These are phyloP conservation scores for Candida multigemmis DNA, from an alignment of 805 yeast species.

Conservation along the genomic window DNA sequence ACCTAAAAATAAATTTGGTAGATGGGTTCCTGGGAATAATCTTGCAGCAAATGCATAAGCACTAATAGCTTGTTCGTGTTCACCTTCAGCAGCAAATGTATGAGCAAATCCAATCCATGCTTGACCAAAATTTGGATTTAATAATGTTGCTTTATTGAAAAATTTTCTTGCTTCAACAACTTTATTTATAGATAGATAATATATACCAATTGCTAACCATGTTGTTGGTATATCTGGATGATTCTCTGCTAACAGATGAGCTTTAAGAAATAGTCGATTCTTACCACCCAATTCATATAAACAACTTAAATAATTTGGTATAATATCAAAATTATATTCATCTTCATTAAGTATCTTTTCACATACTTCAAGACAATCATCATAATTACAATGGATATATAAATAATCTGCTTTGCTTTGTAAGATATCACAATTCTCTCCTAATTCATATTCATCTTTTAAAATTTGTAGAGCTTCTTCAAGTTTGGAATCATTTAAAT, in stretches of 20 bases:
- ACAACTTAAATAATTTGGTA: slow-evolving; percentile 78
- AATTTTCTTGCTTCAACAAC: slow-evolving; percentile 77
- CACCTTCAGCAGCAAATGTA: slow-evolving; percentile 96
- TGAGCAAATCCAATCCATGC: slow-evolving; percentile 99
- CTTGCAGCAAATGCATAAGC: slow-evolving; percentile 95
- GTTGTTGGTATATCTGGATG: slow-evolving; percentile 78
- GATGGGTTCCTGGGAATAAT: slow-evolving; percentile 81
- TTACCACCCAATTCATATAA: slow-evolving; percentile 77
- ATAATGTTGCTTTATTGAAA: slow-evolving; percentile 80
- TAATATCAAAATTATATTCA: slow-evolving; percentile 57
- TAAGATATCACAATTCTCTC: slow-evolving; percentile 61
- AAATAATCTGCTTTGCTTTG: slow-evolving; percentile 59
- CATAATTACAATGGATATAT: slow-evolving; percentile 71
- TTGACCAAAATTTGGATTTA: slow-evolving; percentile 84
- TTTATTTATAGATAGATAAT: slow-evolving; percentile 68
- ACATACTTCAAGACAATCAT: slow-evolving; percentile 67
- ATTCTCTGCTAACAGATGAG: slow-evolving; percentile 79
- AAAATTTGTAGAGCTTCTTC: slow-evolving; percentile 60
- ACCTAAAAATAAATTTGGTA: slow-evolving; percentile 84
- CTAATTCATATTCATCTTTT: slow-evolving; percentile 63
- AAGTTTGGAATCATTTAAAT: slow-evolving; percentile 47
- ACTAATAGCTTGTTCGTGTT: slow-evolving; percentile 95
- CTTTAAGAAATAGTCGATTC: slow-evolving; percentile 67
- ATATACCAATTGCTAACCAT: slow-evolving; percentile 89
- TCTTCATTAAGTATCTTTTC: slow-evolving; percentile 53